Conservation (phyloP, 2,329 filamentous ascomycete genomes). For the Neofusicoccum umdonicola region DNA sequence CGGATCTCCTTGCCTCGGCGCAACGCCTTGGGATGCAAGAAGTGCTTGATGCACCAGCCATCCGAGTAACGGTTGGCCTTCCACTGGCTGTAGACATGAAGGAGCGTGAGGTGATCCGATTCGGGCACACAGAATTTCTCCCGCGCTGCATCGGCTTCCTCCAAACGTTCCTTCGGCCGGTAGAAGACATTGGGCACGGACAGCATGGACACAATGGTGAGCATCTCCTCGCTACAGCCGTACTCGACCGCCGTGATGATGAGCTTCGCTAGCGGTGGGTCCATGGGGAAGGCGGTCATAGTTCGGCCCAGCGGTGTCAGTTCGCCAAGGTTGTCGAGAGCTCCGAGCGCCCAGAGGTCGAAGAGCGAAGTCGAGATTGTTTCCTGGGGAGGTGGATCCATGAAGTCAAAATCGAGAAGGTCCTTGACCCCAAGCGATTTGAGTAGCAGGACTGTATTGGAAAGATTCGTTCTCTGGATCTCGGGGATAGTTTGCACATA, state of each 20-base stretch:
- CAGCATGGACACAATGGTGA: slow-evolving; percentile 97
- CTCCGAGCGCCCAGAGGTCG: slow-evolving; percentile 93
- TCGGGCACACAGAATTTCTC: slow-evolving; percentile 99
- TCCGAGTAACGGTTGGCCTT: slow-evolving; percentile 86
- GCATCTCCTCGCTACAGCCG: slow-evolving; percentile 93
- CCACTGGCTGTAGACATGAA: slow-evolving; percentile 97
- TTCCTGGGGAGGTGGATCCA: slow-evolving; percentile 97
- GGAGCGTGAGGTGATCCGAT: slow-evolving; percentile 90
- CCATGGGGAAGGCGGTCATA: slow-evolving; percentile 99
- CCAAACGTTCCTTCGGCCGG: slow-evolving; percentile 90
- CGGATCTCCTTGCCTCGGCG: slow-evolving; percentile 90
- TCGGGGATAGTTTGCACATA: slow-evolving; percentile 97
- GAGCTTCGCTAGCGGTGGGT: slow-evolving; percentile 90
- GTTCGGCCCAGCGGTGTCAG: slow-evolving; percentile 81
- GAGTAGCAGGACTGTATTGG: slow-evolving; percentile 89
- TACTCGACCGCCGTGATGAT: slow-evolving; percentile 89
- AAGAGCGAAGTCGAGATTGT: slow-evolving; percentile 97
- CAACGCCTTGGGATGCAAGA: slow-evolving; percentile 91
- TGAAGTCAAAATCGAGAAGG: slow-evolving; percentile 94
- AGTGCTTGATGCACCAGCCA: slow-evolving; percentile 89
- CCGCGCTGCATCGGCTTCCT: slow-evolving; percentile 90
- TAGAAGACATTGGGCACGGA: slow-evolving; percentile 97
- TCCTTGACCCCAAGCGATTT: slow-evolving; percentile 95
- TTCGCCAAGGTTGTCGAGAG: slow-evolving; percentile 89
- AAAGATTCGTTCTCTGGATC: slow-evolving; percentile 93